A percentile compares a stretch with the other conserved stretches of the same genome.
phyloP scores from a whole-genome alignment of 257 asterid genomes.

The Linderniella brevidens region DNA sequence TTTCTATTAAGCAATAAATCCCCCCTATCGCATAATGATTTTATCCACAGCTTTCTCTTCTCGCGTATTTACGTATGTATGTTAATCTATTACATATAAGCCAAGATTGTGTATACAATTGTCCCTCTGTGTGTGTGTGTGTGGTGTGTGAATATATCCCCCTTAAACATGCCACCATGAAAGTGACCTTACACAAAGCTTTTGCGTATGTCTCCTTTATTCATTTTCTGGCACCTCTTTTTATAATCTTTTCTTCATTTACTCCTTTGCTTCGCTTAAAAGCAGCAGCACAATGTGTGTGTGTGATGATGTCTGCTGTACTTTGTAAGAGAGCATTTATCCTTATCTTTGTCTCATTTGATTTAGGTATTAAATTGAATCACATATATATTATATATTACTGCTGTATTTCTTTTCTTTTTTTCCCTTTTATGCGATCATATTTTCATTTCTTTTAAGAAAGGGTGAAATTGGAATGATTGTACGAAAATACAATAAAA shows the following conservation, averaged over 20 bases:
- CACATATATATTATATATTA: no score
- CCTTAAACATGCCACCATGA: conserved; percentile 32
- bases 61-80: no score
- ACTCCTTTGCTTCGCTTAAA: conserved; percentile 47
- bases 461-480: no score
- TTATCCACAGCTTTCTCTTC: no score
- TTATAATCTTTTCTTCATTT: conserved; percentile 13
- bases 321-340: conserved; percentile 9
- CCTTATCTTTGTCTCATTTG: conserved; percentile 9
- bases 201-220: conserved; percentile 23
- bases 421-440: no score
- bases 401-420: no score
- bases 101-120: no score
- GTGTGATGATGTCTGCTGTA: conserved; percentile 10
- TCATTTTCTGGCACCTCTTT: conserved; percentile 17
- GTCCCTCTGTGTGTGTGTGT: neutral
- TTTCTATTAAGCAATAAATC: no score
- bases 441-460: no score
- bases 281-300: conserved; percentile 24
- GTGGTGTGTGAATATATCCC: conserved; percentile 17
- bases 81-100: no score
- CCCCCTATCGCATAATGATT: no score
- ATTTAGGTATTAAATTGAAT: neutral
- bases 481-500: no score
- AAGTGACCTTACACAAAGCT: conserved; percentile 23